phyloP scores from a whole-genome alignment of 2,329 filamentous ascomycete species.

The Xylaria sp. region DNA sequence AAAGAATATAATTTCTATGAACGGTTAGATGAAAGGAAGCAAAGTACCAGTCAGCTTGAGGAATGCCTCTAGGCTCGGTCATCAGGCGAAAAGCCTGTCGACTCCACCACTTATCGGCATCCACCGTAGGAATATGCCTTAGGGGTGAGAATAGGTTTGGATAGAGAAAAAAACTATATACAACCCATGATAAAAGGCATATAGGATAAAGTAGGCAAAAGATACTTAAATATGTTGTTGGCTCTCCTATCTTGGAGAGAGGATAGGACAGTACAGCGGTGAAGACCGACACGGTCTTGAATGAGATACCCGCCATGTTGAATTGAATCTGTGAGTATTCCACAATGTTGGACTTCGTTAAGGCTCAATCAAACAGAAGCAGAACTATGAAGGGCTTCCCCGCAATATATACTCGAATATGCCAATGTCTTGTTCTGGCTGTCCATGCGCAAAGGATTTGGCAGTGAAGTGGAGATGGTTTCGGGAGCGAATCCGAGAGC shows the following conservation, averaged over 20 bases:
- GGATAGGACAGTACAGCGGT: constrained; percentile 28
- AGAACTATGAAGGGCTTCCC: background rate
- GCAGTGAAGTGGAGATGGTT: background rate
- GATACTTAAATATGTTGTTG: constrained; percentile 13
- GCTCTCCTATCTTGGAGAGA: constrained; percentile 23
- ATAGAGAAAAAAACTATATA: constrained; percentile 31
- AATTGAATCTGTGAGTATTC: background rate
- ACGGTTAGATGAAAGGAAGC: background rate
- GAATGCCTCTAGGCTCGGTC: constrained; percentile 27
- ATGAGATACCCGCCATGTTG: constrained; percentile 27
- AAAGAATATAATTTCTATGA: background rate
- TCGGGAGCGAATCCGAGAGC: constrained; percentile 24
- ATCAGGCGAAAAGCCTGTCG: constrained; percentile 29
- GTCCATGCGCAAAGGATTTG: background rate
- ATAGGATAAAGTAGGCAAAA: constrained; percentile 21
- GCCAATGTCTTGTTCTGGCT: background rate
- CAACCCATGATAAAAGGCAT: constrained; percentile 25
- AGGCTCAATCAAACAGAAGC: background rate
- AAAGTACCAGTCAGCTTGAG: constrained; percentile 34
- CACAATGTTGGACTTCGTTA: background rate
- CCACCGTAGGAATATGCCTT: constrained; percentile 36
- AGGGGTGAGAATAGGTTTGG: constrained; percentile 38
- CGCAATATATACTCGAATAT: constrained; percentile 2
- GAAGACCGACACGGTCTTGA: constrained; percentile 15
- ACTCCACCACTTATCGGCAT: constrained; percentile 37